Evolutionary conservation across 2,329 filamentous ascomycete genomes (phyloP), one percentile per base, ranked within the genome.

Genomic region (Paraphaeosphaeria minitans): DNA sequence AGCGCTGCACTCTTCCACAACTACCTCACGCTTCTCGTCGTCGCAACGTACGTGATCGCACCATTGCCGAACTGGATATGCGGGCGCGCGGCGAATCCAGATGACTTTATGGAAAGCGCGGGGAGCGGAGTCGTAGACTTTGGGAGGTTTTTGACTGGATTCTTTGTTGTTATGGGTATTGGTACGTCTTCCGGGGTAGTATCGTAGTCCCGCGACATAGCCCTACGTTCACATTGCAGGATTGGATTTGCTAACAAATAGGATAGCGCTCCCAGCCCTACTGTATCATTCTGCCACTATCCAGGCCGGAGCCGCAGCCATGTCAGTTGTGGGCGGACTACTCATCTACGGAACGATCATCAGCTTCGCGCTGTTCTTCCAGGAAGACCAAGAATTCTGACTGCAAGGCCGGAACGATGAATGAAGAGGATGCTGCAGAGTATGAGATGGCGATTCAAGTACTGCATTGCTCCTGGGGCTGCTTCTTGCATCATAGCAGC

Each of bases 261-360:
- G 14, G 65, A 58, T 69, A 97, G 95, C 95, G 52, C 85, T 99
- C 6, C 95, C 95, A 4, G 84, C 91, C 14, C 85, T 98, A 41
- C 87, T 99, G 53, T 93, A 93, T 48, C 95, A 98, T 78, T 90
- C 91, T 62, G 87, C 87, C 58, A 84, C 95, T 63, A 99, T 99
- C 74, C 82, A 87, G 62, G 78, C 90, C 58, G 88, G 92, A 53
- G 95, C 95, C 50, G 96, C 97, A 88, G 82, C 92, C 75, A 99
- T 99, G 95, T 96, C 91, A 53, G 90, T 99, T 69, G 80, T 94
- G 53, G 95, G 95, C 29, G 95, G 95, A 53, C 82, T 97, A 59
- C 81, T 99, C 75, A 99, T 99, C 76, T 99, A 99, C 80, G 92
- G 92, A 57, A 99, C 95, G 50, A 97, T 99, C 75, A 96, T 99